Evolutionary conservation across 768 basidiomycete species (phyloP), one percentile per base, ranked within the genome.

Genomic region (Terana coerulea): DNA sequence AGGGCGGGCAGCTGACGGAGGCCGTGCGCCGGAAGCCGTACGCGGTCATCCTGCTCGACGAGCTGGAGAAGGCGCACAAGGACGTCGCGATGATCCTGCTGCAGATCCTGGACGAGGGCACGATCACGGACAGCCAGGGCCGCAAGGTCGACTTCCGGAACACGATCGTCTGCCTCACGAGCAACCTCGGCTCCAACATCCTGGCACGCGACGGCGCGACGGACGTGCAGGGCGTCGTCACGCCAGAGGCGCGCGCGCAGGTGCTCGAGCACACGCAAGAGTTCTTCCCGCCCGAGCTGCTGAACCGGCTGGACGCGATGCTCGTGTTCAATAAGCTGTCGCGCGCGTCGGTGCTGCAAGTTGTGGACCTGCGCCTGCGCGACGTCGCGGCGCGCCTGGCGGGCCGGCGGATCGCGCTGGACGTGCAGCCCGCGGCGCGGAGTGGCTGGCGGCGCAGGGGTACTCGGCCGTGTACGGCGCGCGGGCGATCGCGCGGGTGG

Each of bases 91-190:
- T 94, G 83, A 90, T 95, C 54, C 73, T 95, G 17, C 75, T 95
- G 2, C 93, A 95, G 64, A 88, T 97, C 40, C 76, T 97, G 11
- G 92, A 97, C 57, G 93, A 97, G 66, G 93, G 93, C 7, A 81
- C 73, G 43, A 75, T 95, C 54, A 95, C 93, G 0, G 93, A 97
- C 64, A 91, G 89, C 55, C 91, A 94, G 64, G 93, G 93, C 9
- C 81, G 91, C 49, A 90, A 91, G 64, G 87, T 95, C 2, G 91
- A 93, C 65, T 95, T 95, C 73, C 92, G 30, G 83, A 97, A 95
- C 67, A 94, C 93, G 1, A 94, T 95, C 62, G 86, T 97, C 61
- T 91, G 90, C 64, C 69, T 93, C 25, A 95, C 93, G 1, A 89
- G 88, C 60, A 95, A 95, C 59, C 78, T 95, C 22, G 93, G 69